phyloP scores from a whole-genome alignment of 106 monocot species.

The Dendrobium nobile region DNA sequence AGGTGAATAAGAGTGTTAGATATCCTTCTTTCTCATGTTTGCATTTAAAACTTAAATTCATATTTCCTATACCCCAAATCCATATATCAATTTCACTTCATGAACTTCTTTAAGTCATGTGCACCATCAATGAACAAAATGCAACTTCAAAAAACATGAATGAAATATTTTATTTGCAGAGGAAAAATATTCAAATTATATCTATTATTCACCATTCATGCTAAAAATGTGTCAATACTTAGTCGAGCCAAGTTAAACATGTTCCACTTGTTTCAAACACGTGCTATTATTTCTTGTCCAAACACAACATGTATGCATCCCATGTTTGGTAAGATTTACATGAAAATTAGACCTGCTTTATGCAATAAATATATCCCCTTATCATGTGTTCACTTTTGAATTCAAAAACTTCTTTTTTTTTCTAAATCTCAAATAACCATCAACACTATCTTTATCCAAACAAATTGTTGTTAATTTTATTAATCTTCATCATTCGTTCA shows the following conservation, averaged over 20 bases:
- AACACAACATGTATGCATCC: no score
- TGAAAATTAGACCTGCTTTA: no score
- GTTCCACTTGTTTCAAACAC: not conserved
- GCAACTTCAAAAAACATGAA: not conserved
- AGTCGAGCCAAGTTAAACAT: not conserved
- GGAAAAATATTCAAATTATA: not conserved
- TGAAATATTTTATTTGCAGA: not conserved
- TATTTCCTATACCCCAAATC: not conserved
- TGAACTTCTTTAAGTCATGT: not conserved
- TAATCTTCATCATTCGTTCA: no score
- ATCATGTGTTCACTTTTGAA: no score
- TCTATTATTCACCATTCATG: not conserved
- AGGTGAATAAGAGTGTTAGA: not conserved
- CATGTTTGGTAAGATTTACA: no score
- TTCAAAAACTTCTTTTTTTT: no score
- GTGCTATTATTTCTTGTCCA: not conserved
- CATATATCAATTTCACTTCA: not conserved
- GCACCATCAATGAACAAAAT: not conserved
- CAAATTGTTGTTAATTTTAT: no score
- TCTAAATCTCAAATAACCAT: no score
- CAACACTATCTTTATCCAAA: no score
- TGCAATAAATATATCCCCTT: no score
- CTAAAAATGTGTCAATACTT: not conserved
- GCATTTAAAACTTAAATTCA: not conserved
- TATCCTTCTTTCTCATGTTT: not conserved